These are phyloP conservation scores for Alternaria atra DNA, from an alignment of 2,329 filamentous ascomycete genomes.

Conservation along the genomic window DNA sequence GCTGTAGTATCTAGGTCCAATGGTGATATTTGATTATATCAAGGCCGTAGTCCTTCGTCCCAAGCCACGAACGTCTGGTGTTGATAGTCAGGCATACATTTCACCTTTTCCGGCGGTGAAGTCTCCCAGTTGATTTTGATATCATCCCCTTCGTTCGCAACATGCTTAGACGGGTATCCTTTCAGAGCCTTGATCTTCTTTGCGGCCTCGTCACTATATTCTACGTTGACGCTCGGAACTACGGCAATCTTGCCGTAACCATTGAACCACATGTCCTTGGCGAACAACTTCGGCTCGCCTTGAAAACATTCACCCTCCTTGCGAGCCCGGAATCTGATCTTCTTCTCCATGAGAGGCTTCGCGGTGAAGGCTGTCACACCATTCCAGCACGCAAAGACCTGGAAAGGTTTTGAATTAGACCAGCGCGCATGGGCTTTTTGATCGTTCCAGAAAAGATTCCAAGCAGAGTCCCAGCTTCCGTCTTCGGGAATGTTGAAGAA, in stretches of 20 bases:
- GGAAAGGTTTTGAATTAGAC: slow-evolving; percentile 58
- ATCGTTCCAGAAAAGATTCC: slow-evolving; percentile 61
- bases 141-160: slow-evolving; percentile 38
- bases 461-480: slow-evolving; percentile 56
- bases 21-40: too few species aligned
- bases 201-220: slow-evolving; percentile 60
- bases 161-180: slow-evolving; percentile 58
- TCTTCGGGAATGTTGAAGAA: slow-evolving; percentile 65
- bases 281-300: slow-evolving; percentile 65
- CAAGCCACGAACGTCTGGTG: slow-evolving; percentile 24
- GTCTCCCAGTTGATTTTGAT: slow-evolving; percentile 55
- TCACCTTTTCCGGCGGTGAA: slow-evolving; percentile 58
- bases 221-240: slow-evolving; percentile 65
- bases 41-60: slow-evolving; percentile 10
- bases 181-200: slow-evolving; percentile 60
- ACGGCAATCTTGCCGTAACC: slow-evolving; percentile 62
- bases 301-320: slow-evolving; percentile 59
- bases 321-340: slow-evolving; percentile 57
- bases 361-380: slow-evolving; percentile 62
- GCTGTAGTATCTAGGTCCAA: background rate
- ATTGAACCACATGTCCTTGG: slow-evolving; percentile 62
- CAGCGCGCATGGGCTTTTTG: slow-evolving; percentile 48
- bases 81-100: slow-evolving; percentile 55
- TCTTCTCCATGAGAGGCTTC: slow-evolving; percentile 56
- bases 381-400: slow-evolving; percentile 71